Base-by-base conservation (phyloP, 306 rosid genomes). In the Astragalus glycyphyllos region DNA sequence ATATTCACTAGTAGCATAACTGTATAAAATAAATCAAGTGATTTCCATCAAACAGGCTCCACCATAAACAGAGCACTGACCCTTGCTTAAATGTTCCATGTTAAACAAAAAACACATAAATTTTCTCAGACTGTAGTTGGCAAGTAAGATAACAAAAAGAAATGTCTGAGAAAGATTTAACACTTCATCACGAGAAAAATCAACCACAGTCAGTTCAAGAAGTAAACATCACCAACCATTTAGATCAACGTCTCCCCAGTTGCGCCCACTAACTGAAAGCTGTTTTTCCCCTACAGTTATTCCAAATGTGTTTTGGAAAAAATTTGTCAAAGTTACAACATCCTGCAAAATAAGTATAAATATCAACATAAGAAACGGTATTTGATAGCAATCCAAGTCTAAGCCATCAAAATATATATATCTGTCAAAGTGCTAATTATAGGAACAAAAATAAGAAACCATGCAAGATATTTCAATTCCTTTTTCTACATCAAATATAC, bases 161-260 rank as follows among this genome's bases (percentile, higher is more conserved):
- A 1, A 32, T 35, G 42, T 20, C 47, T 6, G 7, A 26, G 63
- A 69, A 45, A 58, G 10, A 53, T 8, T 17, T 6, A 53, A 75
- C 31, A 77, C 4, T 26, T 26, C 14, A 42, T n/a, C 46, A 8
- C 11, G 23, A 68, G 44, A 38, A 16, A 50, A 2, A 49, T 12
- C 13, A 46, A 49, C 42, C 68, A 53, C 41, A 44, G 54, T 31
- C 55, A 48, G 55, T 57, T 45, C 8, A 72, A 41, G 70, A 72
- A 41, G 70, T 63, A 68, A 75, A 74, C 34, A 73, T 59, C 63
- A 72, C 88, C 76, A 50, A 95, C 99, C 99, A 72, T 85, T 91
- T 81, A 91, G 82, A 82, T 91, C 96, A 70, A 95, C 91, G 49
- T 95, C 99, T 75, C 99, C 99, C 97, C 97, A 95, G 50, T 89